A percentile compares a stretch with the other conserved stretches of the same genome.
These are phyloP conservation scores for Tuber umbilicatum DNA, from an alignment of 495 filamentous ascomycete genomes.

Conservation along the genomic window DNA sequence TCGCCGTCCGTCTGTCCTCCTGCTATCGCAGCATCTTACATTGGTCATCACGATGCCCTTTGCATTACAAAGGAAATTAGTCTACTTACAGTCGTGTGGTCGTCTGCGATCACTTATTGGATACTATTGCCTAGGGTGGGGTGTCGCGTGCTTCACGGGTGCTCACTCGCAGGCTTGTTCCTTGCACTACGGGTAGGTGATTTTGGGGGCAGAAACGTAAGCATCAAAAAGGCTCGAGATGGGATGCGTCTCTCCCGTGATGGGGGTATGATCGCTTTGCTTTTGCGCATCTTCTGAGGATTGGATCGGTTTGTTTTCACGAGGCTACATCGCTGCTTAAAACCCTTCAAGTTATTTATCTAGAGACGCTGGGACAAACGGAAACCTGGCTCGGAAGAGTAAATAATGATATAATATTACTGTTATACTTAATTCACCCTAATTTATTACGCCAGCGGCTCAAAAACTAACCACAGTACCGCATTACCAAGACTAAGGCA, in stretches of 20 bases:
- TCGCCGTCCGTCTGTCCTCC: neutral
- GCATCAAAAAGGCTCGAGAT: neutral
- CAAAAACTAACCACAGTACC: neutral
- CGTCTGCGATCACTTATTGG: neutral
- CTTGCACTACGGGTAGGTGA: neutral
- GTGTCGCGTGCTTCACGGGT: neutral
- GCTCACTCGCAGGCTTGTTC: neutral
- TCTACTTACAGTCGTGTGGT: neutral
- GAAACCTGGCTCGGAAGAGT: neutral
- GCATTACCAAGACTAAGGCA: constrained; percentile 9
- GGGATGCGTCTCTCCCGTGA: neutral
- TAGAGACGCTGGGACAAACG: neutral
- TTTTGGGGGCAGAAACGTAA: too few relatives aligned
- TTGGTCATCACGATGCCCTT: neutral
- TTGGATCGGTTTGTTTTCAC: neutral
- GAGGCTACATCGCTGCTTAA: neutral
- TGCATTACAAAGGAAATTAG: neutral
- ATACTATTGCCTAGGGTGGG: neutral
- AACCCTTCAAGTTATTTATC: too few relatives aligned
- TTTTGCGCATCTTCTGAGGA: neutral
- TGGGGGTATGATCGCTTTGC: neutral
- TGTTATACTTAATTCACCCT: neutral
- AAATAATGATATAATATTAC: neutral
- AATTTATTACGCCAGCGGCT: neutral
- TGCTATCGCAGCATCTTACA: too few relatives aligned